Conservation (phyloP, 192 early-diverging fungal species). For the Entomortierella parvispora region DNA sequence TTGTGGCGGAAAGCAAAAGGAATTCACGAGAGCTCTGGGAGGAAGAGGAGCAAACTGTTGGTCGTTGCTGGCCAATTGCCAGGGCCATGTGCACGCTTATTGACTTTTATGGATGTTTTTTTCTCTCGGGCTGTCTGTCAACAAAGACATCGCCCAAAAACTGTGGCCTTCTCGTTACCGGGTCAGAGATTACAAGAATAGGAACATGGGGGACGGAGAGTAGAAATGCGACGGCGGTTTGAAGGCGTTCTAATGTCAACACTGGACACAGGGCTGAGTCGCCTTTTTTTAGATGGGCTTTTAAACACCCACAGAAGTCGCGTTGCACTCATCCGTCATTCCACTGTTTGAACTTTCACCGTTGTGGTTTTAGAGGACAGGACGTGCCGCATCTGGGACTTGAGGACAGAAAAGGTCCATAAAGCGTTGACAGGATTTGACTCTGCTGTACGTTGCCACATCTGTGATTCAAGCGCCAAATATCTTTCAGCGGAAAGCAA, state of each 20-base stretch:
- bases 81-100: too few relatives aligned
- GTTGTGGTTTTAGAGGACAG: slow-evolving; percentile 29
- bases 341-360: not conserved
- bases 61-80: too few relatives aligned
- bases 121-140: not conserved
- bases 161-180: not conserved
- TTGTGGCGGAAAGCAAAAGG: too few relatives aligned
- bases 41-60: too few relatives aligned
- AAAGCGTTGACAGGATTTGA: slow-evolving; percentile 45
- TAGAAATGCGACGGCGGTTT: too few relatives aligned
- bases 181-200: too few relatives aligned
- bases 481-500: not conserved
- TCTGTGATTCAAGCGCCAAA: not conserved
- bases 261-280: not conserved
- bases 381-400: slow-evolving; percentile 50
- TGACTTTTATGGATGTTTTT: too few relatives aligned
- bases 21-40: too few relatives aligned
- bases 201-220: too few relatives aligned
- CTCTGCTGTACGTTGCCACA: slow-evolving; percentile 24
- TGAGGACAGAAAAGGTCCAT: slow-evolving; percentile 40
- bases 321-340: not conserved
- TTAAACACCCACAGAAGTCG: too few relatives aligned
- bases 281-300: not conserved
- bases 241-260: too few relatives aligned
- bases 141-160: too few relatives aligned